These are phyloP conservation scores for Wickerhamomyces pijperi DNA, from an alignment of 805 yeast species.

Conservation along the genomic window DNA sequence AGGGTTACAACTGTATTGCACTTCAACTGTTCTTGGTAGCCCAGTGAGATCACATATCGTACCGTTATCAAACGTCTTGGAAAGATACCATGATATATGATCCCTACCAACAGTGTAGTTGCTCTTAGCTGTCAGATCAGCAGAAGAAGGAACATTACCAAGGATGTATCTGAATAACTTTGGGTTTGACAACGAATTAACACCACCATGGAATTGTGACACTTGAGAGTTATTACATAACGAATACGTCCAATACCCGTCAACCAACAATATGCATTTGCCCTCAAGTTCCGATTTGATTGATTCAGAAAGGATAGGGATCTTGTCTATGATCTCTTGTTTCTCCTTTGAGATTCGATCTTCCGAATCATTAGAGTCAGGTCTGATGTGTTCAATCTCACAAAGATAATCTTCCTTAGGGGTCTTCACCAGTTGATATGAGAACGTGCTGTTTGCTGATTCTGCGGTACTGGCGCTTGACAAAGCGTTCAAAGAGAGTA, in stretches of 20 bases:
- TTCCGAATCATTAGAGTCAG: background rate
- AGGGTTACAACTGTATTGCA: slow-evolving; percentile 16
- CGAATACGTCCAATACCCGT: slow-evolving; percentile 11
- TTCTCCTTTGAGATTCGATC: background rate
- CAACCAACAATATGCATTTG: background rate
- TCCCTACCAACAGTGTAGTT: slow-evolving; percentile 3
- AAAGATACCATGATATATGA: slow-evolving; percentile 5
- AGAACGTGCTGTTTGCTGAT: too few relatives aligned
- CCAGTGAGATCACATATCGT: slow-evolving; percentile 17
- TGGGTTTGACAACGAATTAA: background rate
- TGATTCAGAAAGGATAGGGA: background rate
- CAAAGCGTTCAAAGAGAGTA: too few relatives aligned
- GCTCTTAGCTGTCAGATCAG: background rate
- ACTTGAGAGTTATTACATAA: slow-evolving; percentile 4
- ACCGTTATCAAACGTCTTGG: slow-evolving; percentile 8
- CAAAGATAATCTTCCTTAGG: slow-evolving; percentile 6
- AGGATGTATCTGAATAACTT: slow-evolving; percentile 2
- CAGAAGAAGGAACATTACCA: slow-evolving; percentile 1
- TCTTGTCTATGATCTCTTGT: background rate
- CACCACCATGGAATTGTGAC: slow-evolving; percentile 9
- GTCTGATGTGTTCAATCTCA: background rate
- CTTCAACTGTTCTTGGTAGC: slow-evolving; percentile 11
- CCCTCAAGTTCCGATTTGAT: slow-evolving; percentile 1
- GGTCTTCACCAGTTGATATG: slow-evolving; percentile 1
- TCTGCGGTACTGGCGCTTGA: too few relatives aligned